Evolutionary conservation across 1,139 yeast genomes (phyloP).

Genomic region (Pichia sp.): DNA sequence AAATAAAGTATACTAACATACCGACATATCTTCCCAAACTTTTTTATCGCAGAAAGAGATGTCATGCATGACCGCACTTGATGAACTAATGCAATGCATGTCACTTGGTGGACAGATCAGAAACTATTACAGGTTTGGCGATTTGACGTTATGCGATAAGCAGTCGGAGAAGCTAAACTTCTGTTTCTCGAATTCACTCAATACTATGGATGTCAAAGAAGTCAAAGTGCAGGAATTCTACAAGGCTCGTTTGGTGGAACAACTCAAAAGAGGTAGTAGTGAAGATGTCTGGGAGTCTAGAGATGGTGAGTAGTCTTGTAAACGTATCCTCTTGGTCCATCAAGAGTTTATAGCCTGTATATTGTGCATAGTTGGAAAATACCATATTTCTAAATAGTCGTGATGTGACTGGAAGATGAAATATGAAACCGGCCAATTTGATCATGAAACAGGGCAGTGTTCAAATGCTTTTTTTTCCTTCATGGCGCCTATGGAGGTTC

Average conservation of each 20-base stretch:
- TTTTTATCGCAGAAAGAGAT: slow-evolving; percentile 33
- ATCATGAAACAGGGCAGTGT: no score
- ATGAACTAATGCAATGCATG: slow-evolving; percentile 78
- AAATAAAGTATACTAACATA: slow-evolving; percentile 10
- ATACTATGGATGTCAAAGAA: slow-evolving; percentile 42
- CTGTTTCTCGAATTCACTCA: slow-evolving; percentile 56
- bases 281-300: slow-evolving; percentile 78
- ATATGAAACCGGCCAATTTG: no score
- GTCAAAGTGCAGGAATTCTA: slow-evolving; percentile 62
- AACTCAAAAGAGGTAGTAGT: slow-evolving; percentile 59
- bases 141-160: slow-evolving; percentile 59
- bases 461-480: no score
- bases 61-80: slow-evolving; percentile 77
- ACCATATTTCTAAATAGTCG: no score
- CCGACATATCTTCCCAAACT: not conserved
- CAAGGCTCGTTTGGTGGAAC: slow-evolving; percentile 53
- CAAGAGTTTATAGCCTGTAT: no score
- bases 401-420: no score
- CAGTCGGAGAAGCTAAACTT: slow-evolving; percentile 76
- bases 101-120: slow-evolving; percentile 86
- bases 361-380: no score
- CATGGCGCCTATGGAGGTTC: no score
- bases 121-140: slow-evolving; percentile 76
- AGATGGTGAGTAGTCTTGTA: no score
- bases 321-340: no score